Evolutionary conservation across 2,329 filamentous ascomycete species (phyloP), one percentile per base, ranked within the genome.

Genomic region (Trichoderma sp.): DNA sequence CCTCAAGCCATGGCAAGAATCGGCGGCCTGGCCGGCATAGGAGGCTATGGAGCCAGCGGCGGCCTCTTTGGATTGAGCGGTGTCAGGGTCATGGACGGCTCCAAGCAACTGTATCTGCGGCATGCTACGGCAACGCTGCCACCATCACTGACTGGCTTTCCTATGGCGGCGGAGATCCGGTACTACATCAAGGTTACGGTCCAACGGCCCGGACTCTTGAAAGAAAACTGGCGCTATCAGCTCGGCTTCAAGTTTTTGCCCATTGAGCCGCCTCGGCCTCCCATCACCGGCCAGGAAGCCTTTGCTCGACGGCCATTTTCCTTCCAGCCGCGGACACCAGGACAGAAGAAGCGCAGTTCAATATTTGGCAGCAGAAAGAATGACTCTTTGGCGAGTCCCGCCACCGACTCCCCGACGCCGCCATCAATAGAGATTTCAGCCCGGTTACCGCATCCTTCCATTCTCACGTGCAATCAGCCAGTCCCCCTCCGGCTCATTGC

Each of bases 161-260:
- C 93, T 0, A 91, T 90, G 37, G 89, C 94, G 78, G 95, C 94
- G 26, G 94, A 97, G 79, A 94, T 98, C 70, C 87, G 90, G 73
- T 99, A 99, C 80, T 99, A 92, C 77, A 86, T 98, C 77, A 99
- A 99, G 79, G 93, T 91, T n/a, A 98, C 96, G 0, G 89, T 98
- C 6, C 92, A 94, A 75, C 86, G 94, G n/a, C 93, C 94, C 0
- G 90, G 91, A 16, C 85, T 97, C 69, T 93, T 96, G 80, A 95
- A 95, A 77, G 94, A 97, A 80, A 97, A 97, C 75, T 91, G 93
- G 79, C 85, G 94, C 24, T 84, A 85, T 71, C 82, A 87, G 71
- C 76, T 85, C 43, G 88, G 89, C 43, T 91, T 97, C 81, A 95
- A 92, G 69, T 96, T 99, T 77, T 85, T 97, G 46, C 96, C 96